A percentile compares a stretch with the other conserved stretches of the same genome.
Conservation (phyloP, 345 rosid genomes). For the Syzygium oleosum region DNA sequence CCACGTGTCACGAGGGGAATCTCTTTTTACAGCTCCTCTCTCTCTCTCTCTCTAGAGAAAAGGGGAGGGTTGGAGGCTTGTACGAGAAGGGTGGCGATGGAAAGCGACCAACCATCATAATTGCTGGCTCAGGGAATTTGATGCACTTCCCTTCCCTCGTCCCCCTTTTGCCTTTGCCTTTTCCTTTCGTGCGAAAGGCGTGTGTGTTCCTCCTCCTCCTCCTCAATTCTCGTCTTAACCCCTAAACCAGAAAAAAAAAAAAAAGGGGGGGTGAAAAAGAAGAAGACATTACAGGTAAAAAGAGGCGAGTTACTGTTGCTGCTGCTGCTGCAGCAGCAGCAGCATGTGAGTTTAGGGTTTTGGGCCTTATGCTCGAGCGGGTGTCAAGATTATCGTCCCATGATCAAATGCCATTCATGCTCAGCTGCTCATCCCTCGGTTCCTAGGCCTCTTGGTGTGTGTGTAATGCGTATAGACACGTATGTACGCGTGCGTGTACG, state of each 20-base stretch:
- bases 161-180: constrained; percentile 1
- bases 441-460: neutral
- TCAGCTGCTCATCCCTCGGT: too few species aligned
- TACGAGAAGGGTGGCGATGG: constrained; percentile 28
- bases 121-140: constrained; percentile 29
- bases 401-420: neutral
- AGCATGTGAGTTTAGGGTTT: neutral
- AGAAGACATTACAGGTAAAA: too few species aligned
- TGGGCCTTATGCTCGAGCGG: neutral
- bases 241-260: too few species aligned
- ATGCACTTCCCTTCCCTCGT: constrained; percentile 18
- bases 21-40: constrained; percentile 7
- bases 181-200: constrained; percentile 3
- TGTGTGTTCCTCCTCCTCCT: neutral
- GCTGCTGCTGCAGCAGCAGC: neutral
- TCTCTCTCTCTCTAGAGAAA: neutral
- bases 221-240: neutral
- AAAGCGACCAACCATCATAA: constrained; percentile 43
- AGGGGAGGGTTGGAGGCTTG: constrained; percentile 38
- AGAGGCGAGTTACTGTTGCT: neutral
- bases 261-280: too few species aligned
- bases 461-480: too few species aligned
- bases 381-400: neutral
- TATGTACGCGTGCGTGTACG: too few species aligned
- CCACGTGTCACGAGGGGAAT: constrained; percentile 52